A percentile compares a stretch with the other conserved stretches of the same genome.
These are phyloP conservation scores for Aspergillus costaricaensis DNA, from an alignment of 2,329 filamentous ascomycete genomes.

Conservation along the genomic window DNA sequence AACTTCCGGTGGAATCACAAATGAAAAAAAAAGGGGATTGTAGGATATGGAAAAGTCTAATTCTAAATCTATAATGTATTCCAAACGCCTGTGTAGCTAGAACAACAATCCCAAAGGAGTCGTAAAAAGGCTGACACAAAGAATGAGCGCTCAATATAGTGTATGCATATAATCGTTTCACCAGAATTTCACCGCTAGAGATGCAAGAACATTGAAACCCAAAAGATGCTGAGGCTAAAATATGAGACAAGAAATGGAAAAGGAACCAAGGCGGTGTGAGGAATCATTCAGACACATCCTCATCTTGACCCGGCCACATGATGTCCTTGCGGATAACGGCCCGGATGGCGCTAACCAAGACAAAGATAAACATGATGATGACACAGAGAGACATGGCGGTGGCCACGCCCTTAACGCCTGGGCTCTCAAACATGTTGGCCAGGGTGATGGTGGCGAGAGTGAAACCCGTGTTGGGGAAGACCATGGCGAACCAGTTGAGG, in stretches of 20 bases:
- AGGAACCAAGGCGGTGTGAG: neutral
- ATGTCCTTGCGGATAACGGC: constrained; percentile 57
- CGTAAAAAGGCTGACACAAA: neutral
- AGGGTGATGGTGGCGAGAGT: constrained; percentile 61
- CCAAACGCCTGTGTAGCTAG: neutral
- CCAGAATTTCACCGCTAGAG: neutral
- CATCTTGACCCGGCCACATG: constrained; percentile 62
- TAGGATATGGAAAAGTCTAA: neutral
- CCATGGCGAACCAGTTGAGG: constrained; percentile 64
- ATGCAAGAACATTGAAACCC: neutral
- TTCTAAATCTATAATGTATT: neutral
- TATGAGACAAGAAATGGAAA: neutral
- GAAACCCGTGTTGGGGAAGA: constrained; percentile 67
- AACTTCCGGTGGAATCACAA: neutral
- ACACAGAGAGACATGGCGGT: constrained; percentile 59
- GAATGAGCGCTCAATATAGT: neutral
- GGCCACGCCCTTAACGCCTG: constrained; percentile 55
- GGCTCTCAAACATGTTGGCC: constrained; percentile 55
- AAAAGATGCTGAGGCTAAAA: neutral
- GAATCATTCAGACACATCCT: constrained; percentile 49
- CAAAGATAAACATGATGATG: constrained; percentile 58
- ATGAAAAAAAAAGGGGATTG: neutral
- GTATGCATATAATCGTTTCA: neutral
- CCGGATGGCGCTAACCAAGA: constrained; percentile 51
- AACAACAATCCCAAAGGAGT: neutral